A percentile compares a stretch with the other conserved stretches of the same genome.
Conservation (phyloP, 2,329 filamentous ascomycete genomes). For the Penicillium sp. region DNA sequence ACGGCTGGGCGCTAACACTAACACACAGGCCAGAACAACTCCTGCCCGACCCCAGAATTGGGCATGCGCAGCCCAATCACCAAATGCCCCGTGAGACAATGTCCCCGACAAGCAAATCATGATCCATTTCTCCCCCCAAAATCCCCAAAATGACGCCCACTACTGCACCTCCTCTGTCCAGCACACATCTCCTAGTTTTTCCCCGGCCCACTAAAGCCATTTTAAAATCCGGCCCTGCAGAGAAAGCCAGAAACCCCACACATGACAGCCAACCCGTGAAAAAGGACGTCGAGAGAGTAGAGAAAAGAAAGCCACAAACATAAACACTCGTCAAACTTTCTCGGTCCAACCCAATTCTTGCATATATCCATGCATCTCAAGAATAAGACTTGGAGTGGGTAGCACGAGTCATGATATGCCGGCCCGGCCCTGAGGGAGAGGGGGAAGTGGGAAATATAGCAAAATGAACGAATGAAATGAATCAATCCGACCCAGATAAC, state of each 20-base stretch:
- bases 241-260: neutral
- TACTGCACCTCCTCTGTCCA: neutral
- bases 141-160: neutral
- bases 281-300: too few species aligned
- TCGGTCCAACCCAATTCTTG: neutral
- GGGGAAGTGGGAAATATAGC: neutral
- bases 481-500: neutral
- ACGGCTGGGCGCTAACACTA: conserved; percentile 22
- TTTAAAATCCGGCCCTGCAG: conserved; percentile 2
- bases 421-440: neutral
- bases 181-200: neutral
- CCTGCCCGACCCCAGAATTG: conserved; percentile 9
- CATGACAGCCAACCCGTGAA: neutral
- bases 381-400: neutral
- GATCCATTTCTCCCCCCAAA: neutral
- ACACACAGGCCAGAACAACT: neutral
- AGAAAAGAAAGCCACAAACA: neutral
- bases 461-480: neutral
- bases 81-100: conserved; percentile 1
- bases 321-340: neutral
- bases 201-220: neutral
- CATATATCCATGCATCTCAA: neutral
- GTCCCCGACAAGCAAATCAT: conserved; percentile 2
- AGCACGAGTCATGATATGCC: conserved; percentile 1
- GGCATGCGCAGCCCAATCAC: conserved; percentile 6